phyloP scores from a whole-genome alignment of 805 yeast species.

The Spathaspora girioi region DNA sequence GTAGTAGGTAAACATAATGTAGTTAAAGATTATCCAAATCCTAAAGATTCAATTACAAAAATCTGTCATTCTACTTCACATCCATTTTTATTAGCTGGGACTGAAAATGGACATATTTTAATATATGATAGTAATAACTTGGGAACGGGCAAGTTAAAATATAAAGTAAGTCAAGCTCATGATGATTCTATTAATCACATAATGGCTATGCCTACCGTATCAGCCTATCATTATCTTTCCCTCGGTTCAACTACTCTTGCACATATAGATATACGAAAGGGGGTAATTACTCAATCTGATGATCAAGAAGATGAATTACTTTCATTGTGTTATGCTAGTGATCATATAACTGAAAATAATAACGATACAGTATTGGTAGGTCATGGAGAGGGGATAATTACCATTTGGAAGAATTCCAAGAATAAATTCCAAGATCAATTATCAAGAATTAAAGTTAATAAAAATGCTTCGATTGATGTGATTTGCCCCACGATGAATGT shows the following conservation, averaged over 20 bases:
- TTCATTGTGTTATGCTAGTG: slow-evolving; percentile 61
- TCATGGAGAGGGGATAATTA: slow-evolving; percentile 86
- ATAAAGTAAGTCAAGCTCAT: slow-evolving; percentile 53
- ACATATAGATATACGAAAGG: slow-evolving; percentile 75
- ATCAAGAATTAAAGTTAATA: slow-evolving; percentile 64
- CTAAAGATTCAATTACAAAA: slow-evolving; percentile 37
- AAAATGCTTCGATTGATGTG: slow-evolving; percentile 72
- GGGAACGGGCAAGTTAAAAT: slow-evolving; percentile 34
- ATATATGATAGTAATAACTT: slow-evolving; percentile 59
- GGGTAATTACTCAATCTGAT: slow-evolving; percentile 63
- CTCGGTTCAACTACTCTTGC: slow-evolving; percentile 81
- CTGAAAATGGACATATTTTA: slow-evolving; percentile 67
- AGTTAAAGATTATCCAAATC: slow-evolving; percentile 14
- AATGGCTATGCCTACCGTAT: slow-evolving; percentile 62
- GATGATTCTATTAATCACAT: slow-evolving; percentile 78
- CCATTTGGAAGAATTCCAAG: slow-evolving; percentile 76
- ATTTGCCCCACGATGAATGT: slow-evolving; percentile 54
- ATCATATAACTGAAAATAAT: slow-evolving; percentile 37
- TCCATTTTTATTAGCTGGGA: slow-evolving; percentile 52
- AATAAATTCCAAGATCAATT: slow-evolving; percentile 76
- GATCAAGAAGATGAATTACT: slow-evolving; percentile 94
- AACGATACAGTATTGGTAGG: slow-evolving; percentile 73
- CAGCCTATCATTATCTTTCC: slow-evolving; percentile 75
- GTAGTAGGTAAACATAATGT: slow-evolving; percentile 54
- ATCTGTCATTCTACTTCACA: slow-evolving; percentile 44